A percentile compares a stretch with the other conserved stretches of the same genome.
phyloP scores from a whole-genome alignment of 495 filamentous ascomycete genomes.

The Cenococcum geophilum region DNA sequence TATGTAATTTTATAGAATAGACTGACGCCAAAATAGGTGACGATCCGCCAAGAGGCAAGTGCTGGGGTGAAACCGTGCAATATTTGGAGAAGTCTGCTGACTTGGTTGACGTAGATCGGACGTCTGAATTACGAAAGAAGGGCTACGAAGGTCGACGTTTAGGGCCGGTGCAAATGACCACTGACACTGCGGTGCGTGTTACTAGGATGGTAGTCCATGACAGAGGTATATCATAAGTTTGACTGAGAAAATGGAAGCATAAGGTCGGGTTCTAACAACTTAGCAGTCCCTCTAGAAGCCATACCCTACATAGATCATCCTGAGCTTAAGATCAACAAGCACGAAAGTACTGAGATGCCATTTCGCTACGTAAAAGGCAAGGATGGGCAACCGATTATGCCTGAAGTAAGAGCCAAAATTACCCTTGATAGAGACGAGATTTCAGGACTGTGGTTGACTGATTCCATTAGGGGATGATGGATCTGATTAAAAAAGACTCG shows the following conservation, averaged over 20 bases:
- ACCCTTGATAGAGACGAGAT: constrained; percentile 7
- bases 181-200: constrained; percentile 91
- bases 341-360: constrained; percentile 94
- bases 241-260: neutral
- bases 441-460: constrained; percentile 11
- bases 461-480: constrained; percentile 72
- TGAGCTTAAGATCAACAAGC: constrained; percentile 78
- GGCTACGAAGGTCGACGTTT: constrained; percentile 83
- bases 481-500: constrained; percentile 86
- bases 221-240: constrained; percentile 51
- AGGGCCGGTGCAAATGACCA: constrained; percentile 96
- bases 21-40: constrained; percentile 56
- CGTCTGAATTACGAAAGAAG: constrained; percentile 84
- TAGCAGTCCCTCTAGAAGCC: constrained; percentile 61
- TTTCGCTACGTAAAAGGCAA: constrained; percentile 83
- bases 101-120: constrained; percentile 60
- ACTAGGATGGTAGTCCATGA: constrained; percentile 83
- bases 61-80: neutral
- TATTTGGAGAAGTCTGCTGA: constrained; percentile 22
- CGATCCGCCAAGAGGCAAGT: constrained; percentile 86
- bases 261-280: constrained; percentile 14
- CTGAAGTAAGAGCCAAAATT: constrained; percentile 54
- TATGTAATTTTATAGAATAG: constrained; percentile 5
- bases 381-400: constrained; percentile 80
- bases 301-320: constrained; percentile 81